A percentile compares a stretch with the other conserved stretches of the same genome.
phyloP scores from a whole-genome alignment of 495 filamentous ascomycete genomes.

The Neurospora africana region DNA sequence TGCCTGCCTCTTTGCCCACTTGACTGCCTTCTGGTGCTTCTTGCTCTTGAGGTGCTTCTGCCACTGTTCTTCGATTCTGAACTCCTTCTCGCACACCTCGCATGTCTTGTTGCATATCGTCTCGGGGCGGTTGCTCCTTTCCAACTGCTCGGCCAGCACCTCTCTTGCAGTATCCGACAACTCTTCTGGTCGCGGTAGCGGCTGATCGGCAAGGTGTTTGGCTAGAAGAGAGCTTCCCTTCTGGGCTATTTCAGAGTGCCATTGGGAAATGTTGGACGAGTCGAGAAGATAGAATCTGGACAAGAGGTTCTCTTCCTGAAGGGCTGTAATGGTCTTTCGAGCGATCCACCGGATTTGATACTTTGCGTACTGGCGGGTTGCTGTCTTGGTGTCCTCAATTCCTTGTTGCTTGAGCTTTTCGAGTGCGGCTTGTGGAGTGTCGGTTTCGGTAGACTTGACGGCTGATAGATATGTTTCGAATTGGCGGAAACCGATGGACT shows the following conservation, averaged over 20 bases:
- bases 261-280: conserved; percentile 50
- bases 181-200: conserved; percentile 48
- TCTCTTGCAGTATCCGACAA: conserved; percentile 50
- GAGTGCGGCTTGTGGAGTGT: conserved; percentile 21
- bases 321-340: conserved; percentile 59
- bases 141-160: conserved; percentile 44
- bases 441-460: conserved; percentile 22
- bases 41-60: conserved; percentile 58
- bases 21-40: conserved; percentile 36
- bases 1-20: conserved; percentile 13
- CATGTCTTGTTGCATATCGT: conserved; percentile 50
- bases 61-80: conserved; percentile 67
- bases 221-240: conserved; percentile 52
- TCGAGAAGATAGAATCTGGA: conserved; percentile 63
- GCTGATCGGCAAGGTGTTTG: conserved; percentile 44
- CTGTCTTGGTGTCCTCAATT: conserved; percentile 52
- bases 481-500: conserved; percentile 93
- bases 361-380: conserved; percentile 79
- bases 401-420: conserved; percentile 23
- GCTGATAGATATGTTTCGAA: conserved; percentile 59
- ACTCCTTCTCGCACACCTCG: conserved; percentile 58
- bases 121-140: conserved; percentile 32
- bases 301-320: conserved; percentile 41
- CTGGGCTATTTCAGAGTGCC: conserved; percentile 46
- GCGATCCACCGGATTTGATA: conserved; percentile 80